Evolutionary conservation across 805 yeast species (phyloP).

Genomic region (Candida manassasensis): DNA sequence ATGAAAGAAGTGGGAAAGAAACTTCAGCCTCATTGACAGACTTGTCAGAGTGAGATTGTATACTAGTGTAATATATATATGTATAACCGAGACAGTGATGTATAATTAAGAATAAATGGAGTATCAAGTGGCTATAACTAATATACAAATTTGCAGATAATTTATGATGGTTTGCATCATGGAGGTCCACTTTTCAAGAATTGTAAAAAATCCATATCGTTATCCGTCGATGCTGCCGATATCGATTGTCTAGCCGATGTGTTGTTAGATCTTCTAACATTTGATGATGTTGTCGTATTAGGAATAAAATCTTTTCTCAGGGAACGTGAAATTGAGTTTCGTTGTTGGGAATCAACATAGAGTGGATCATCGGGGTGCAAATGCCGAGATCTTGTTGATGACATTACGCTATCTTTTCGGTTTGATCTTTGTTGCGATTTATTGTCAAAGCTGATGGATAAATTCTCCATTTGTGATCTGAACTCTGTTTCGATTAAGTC

Average conservation of each 20-base stretch:
- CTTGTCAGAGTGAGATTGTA: conserved; percentile 3
- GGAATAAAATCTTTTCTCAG: neutral
- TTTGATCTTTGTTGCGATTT: conserved; percentile 1
- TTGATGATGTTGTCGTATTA: neutral
- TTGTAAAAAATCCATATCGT: conserved; percentile 44
- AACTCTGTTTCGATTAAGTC: conserved; percentile 25
- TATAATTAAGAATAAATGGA: neutral
- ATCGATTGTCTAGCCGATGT: conserved; percentile 3
- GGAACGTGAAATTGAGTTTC: neutral
- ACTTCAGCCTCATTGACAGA: conserved; percentile 1
- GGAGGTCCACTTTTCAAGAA: conserved; percentile 37
- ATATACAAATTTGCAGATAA: too few species aligned
- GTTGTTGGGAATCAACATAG: neutral
- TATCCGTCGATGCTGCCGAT: conserved; percentile 10
- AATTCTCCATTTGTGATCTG: conserved; percentile 25
- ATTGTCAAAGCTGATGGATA: conserved; percentile 21
- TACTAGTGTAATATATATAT: conserved; percentile 6
- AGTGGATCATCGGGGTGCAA: conserved; percentile 1
- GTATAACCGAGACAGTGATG: too few species aligned
- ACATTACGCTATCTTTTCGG: conserved; percentile 5
- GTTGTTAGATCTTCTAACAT: neutral
- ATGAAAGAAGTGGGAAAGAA: conserved; percentile 45
- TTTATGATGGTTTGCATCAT: neutral
- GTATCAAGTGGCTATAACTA: too few species aligned
- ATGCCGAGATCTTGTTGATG: conserved; percentile 2